Evolutionary conservation across 2,329 filamentous ascomycete species (phyloP), one percentile per base, ranked within the genome.

Genomic region (Pseudogymnoascus sp.): DNA sequence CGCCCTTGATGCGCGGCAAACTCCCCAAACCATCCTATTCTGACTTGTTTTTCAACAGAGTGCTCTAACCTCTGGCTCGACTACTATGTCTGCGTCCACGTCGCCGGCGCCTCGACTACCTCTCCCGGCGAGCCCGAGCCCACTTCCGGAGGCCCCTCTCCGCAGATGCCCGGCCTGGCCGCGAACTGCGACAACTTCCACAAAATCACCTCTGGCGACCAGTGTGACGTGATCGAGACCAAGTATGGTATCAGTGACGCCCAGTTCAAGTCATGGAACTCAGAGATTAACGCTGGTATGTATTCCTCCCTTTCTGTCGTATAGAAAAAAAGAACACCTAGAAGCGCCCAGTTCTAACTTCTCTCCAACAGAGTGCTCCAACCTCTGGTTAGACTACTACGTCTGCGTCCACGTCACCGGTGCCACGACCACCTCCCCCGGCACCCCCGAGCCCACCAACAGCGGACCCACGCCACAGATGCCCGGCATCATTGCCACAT

Each of bases 31-130:
- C 5, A 23, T 8, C 12, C 19, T 10, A 10, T 28, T 34, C 33
- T 57, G 15, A 33, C 28, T 2, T 18, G 9, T 28, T 4, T 15
- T 6, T 21, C 48, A 33, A 57, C 26, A 23, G 19, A 34, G 8
- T 57, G 52, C 19, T 19, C 28, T 10, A 61, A 62, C 9, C 64
- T 72, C n/a, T 63, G 66, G 61, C 57, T 60, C 4, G 65, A 63
- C 7, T 62, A 64, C 28, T 69, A 67, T 21, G 64, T 67, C 52
- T 69, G 67, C 35, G 63, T 69, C 15, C 57, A 52, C 15, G 38
- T 59, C n/a, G 9, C 19, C 10, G 58, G 35, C 18, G 21, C 41
- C 12, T 23, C 38, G 15, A 59, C 33, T 18, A 59, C 30, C n/a
- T n/a, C n/a, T n/a, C n/a, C n/a, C n/a, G n/a, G n/a, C n/a, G n/a